Conservation (phyloP, 1,139 yeast genomes). For the Hyphopichia fennica region DNA sequence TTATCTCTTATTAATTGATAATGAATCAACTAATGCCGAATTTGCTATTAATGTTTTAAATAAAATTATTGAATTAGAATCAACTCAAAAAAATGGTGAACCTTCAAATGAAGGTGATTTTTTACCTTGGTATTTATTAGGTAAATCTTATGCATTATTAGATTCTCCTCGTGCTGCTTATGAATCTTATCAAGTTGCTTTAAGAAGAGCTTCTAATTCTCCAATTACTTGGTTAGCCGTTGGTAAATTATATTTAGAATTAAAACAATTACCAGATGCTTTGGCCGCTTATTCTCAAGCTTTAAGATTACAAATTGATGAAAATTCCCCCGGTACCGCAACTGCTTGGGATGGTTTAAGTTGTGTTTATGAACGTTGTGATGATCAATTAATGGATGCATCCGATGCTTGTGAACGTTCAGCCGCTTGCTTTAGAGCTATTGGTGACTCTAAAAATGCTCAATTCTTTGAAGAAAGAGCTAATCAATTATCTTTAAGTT, state of each 20-base stretch:
- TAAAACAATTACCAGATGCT: slow-evolving; percentile 64
- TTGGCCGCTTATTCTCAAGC: slow-evolving; percentile 70
- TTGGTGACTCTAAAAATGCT: slow-evolving; percentile 47
- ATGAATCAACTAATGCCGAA: slow-evolving; percentile 14
- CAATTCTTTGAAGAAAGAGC: slow-evolving; percentile 45
- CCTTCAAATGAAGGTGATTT: slow-evolving; percentile 41
- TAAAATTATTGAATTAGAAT: slow-evolving; percentile 32
- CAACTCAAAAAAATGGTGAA: slow-evolving; percentile 18
- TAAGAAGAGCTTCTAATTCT: slow-evolving; percentile 52
- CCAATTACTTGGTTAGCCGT: slow-evolving; percentile 68
- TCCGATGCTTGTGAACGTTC: slow-evolving; percentile 59
- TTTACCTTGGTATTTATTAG: slow-evolving; percentile 58
- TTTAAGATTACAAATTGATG: slow-evolving; percentile 51
- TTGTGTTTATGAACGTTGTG: slow-evolving; percentile 65
- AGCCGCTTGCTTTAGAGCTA: slow-evolving; percentile 47
- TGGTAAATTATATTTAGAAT: slow-evolving; percentile 57
- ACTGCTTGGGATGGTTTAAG: slow-evolving; percentile 67
- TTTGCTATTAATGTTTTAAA: slow-evolving; percentile 38
- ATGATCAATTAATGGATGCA: slow-evolving; percentile 58
- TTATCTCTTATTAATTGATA: slow-evolving; percentile 37
- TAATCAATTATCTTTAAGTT: slow-evolving; percentile 38
- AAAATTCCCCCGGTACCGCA: slow-evolving; percentile 51
- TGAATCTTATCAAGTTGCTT: slow-evolving; percentile 57
- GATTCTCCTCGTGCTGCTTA: slow-evolving; percentile 55
- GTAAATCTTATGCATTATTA: slow-evolving; percentile 49